These are phyloP conservation scores for Leccinum holopus DNA, from an alignment of 1,284 basidiomycete species.

Conservation along the genomic window DNA sequence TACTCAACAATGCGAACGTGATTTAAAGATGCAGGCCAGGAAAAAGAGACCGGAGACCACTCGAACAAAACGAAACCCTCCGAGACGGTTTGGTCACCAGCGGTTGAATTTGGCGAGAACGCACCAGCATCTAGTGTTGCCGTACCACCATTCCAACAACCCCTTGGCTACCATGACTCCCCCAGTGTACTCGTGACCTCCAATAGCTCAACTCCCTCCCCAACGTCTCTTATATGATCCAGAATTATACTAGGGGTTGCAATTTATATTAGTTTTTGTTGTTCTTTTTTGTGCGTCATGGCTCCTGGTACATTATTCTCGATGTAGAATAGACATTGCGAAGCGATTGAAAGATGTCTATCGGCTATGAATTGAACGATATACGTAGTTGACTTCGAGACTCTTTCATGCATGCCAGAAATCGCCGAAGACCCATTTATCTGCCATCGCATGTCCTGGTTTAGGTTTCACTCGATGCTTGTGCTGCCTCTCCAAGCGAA, in stretches of 20 bases:
- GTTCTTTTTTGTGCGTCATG: conserved; percentile 12
- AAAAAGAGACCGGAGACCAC: no score
- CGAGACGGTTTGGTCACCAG: conserved; percentile 51
- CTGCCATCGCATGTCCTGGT: conserved; percentile 37
- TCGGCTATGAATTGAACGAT: not conserved
- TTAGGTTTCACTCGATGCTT: conserved; percentile 35
- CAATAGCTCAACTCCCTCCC: conserved; percentile 44
- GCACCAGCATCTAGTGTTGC: conserved; percentile 29
- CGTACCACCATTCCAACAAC: conserved; percentile 36
- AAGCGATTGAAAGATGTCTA: conserved; percentile 4
- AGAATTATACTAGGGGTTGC: conserved; percentile 34
- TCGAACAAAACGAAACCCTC: no score
- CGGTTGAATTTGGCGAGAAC: conserved; percentile 34
- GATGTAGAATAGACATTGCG: conserved; percentile 29
- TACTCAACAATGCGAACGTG: no score
- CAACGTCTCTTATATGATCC: conserved; percentile 52
- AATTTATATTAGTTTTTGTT: conserved; percentile 13
- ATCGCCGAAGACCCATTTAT: not conserved
- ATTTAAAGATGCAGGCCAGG: no score
- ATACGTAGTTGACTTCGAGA: not conserved
- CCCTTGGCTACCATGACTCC: conserved; percentile 66
- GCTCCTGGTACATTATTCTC: conserved; percentile 24
- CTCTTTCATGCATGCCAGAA: not conserved
- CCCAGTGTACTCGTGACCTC: conserved; percentile 41
- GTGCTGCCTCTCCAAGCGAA: conserved; percentile 16